Evolutionary conservation across 495 filamentous ascomycete genomes (phyloP).

Genomic region (Aspergillus baeticus): DNA sequence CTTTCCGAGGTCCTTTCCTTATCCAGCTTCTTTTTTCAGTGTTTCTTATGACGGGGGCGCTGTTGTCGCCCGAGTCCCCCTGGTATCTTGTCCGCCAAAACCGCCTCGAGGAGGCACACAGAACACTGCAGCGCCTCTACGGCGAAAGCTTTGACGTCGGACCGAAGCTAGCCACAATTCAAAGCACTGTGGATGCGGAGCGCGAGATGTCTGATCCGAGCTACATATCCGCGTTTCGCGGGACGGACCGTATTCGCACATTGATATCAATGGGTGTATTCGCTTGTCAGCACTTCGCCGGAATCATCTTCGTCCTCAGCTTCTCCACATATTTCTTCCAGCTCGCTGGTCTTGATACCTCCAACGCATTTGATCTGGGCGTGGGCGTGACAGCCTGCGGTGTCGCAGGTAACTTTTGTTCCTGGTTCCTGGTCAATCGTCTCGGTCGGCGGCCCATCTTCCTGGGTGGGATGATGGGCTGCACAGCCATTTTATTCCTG

Average conservation of each 20-base stretch:
- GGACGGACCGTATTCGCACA: constrained; percentile 1
- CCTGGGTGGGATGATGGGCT: constrained; percentile 43
- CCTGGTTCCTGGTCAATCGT: constrained; percentile 31
- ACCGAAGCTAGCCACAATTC: too few relatives aligned
- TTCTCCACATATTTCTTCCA: constrained; percentile 66
- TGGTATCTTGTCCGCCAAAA: constrained; percentile 45
- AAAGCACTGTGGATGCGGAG: too few relatives aligned
- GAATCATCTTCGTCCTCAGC: constrained; percentile 33
- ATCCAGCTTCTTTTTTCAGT: constrained; percentile 32
- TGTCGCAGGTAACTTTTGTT: constrained; percentile 23
- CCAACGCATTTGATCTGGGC: constrained; percentile 29
- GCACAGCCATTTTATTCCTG: constrained; percentile 51
- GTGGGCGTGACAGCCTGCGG: constrained; percentile 29
- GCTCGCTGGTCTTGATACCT: constrained; percentile 53
- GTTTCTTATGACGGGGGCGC: constrained; percentile 32
- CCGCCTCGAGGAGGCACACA: constrained; percentile 33
- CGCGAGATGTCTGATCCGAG: too few relatives aligned
- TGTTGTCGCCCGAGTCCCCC: constrained; percentile 46
- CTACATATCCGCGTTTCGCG: too few relatives aligned
- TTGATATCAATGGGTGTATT: constrained; percentile 44
- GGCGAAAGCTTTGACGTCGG: too few relatives aligned
- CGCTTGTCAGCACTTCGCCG: constrained; percentile 39
- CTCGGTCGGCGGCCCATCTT: constrained; percentile 56
- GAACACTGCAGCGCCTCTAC: constrained; percentile 27
- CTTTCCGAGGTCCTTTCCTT: constrained; percentile 30